A percentile compares a stretch with the other conserved stretches of the same genome.
Evolutionary conservation across 257 asterid species (phyloP).

Genomic region (Phtheirospermum japonicum): DNA sequence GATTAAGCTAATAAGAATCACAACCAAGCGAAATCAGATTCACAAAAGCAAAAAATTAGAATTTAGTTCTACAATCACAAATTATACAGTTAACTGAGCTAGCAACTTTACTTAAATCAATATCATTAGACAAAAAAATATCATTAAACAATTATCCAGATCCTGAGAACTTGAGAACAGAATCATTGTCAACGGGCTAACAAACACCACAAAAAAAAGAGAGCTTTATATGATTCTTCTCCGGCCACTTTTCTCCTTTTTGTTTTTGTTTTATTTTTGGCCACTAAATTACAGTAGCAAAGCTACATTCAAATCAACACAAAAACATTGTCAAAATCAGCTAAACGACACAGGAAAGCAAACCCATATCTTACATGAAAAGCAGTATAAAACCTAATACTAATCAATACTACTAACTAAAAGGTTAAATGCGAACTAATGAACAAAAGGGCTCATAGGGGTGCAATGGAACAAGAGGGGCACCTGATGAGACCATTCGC

Average conservation of each 20-base stretch:
- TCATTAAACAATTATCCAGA: not conserved
- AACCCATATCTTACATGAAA: constrained; percentile 21
- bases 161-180: not conserved
- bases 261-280: not conserved
- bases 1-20: not conserved
- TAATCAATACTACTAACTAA: constrained; percentile 12
- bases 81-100: not conserved
- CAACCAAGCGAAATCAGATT: not conserved
- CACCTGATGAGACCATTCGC: constrained; percentile 95
- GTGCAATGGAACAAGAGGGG: constrained; percentile 71
- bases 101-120: not conserved
- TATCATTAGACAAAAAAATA: not conserved
- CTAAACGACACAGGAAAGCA: constrained; percentile 22
- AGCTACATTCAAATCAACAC: constrained; percentile 19
- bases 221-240: not conserved
- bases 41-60: not conserved
- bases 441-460: constrained; percentile 23
- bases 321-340: constrained; percentile 22
- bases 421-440: constrained; percentile 6
- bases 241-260: not conserved
- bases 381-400: constrained; percentile 7
- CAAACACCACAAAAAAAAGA: not conserved
- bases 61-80: constrained; percentile 10
- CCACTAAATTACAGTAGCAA: constrained; percentile 5
- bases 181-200: too few species aligned